Evolutionary conservation across 2,329 filamentous ascomycete species (phyloP), one percentile per base, ranked within the genome.

Genomic region (Zasmidium angulare): DNA sequence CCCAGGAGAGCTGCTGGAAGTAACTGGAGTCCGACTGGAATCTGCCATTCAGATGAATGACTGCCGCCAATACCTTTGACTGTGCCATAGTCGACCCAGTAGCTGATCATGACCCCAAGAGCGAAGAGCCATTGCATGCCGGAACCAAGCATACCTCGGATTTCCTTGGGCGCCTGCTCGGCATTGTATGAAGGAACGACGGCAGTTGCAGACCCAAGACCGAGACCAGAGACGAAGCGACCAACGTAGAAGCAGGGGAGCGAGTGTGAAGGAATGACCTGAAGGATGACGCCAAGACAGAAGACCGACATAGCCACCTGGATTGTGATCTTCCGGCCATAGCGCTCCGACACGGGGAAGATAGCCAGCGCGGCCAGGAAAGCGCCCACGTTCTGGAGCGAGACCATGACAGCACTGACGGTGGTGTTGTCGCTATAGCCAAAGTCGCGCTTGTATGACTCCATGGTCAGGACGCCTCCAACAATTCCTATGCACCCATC

Each of bases 51-150:
- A n/a, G 63, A 64, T 7, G 69, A 63, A 2, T 70, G 71, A 0
- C 78, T 63, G 19, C 52, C 23, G 19, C 63, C 59, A 36, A 79
- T 69, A 43, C 69, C 68, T 20, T 69, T 67, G 1, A 72, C 64
- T 4, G 79, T 77, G 10, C 74, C 81, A 58, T 83, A 84, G 66
- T 84, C 80, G 49, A 84, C 57, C 79, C 81, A 84, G 66, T 84
- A 84, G 1, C 78, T 80, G 0, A 77, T 71, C 48, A 82, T 78
- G 26, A 84, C 82, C 0, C 71, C 81, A 75, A 62, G 71, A 0
- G 79, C 79, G 61, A 78, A 84, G 53, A 82, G 77, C 62, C 78
- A 78, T 61, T 84, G 81, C 68, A 82, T 82, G 60, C 81, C 81
- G 43, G 77, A 80, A 1, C 81, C 80, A 11, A 82, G 73, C 56